phyloP scores from a whole-genome alignment of 176 grass and related monocot species.

The Coix lacrymajobi region DNA sequence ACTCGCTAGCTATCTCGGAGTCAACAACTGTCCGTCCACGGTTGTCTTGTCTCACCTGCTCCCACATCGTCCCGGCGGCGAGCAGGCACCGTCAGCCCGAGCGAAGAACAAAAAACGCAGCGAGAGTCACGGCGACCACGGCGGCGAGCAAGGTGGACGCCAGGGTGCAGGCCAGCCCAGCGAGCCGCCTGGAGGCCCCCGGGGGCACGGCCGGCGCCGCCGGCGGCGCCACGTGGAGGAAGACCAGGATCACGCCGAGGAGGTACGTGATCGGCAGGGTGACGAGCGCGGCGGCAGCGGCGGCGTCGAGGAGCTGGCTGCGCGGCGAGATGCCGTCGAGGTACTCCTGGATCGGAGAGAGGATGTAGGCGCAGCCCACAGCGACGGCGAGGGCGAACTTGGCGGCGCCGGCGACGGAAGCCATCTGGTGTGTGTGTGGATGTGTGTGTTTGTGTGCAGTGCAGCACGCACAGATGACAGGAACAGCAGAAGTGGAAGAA shows the following conservation, averaged over 20 bases:
- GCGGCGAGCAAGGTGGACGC: neutral
- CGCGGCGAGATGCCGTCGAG: neutral
- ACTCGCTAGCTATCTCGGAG: no score
- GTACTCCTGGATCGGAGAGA: neutral
- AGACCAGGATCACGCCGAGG: neutral
- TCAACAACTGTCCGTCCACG: neutral
- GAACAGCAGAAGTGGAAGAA: no score
- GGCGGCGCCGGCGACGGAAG: neutral
- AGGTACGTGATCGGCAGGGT: neutral
- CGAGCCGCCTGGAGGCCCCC: neutral
- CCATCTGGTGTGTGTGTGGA: neutral
- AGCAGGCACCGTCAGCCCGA: neutral
- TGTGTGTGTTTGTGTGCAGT: no score
- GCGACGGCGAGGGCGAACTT: neutral
- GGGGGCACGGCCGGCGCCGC: neutral
- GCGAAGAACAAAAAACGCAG: neutral
- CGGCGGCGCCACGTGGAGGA: neutral
- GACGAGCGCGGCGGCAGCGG: neutral
- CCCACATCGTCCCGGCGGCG: neutral
- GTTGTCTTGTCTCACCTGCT: no score
- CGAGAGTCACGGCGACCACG: neutral
- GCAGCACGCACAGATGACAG: no score
- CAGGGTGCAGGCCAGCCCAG: neutral
- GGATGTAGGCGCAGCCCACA: neutral
- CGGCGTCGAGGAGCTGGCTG: neutral